phyloP scores from a whole-genome alignment of 2,329 filamentous ascomycete species.

The Apiospora phragmitis region DNA sequence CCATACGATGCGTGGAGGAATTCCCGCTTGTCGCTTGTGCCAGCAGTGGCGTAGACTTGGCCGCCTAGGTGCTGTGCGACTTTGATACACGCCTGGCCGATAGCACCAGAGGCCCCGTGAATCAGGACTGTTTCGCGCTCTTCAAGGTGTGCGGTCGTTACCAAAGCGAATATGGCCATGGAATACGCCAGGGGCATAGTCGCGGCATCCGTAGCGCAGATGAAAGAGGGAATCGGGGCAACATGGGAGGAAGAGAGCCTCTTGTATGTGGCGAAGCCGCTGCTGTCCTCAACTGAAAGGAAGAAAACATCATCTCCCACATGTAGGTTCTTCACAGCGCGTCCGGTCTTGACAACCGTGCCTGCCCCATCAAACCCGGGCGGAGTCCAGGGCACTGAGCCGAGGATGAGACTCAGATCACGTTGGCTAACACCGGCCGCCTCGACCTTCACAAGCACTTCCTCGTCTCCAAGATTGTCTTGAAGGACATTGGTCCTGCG shows the following conservation, averaged over 20 bases:
- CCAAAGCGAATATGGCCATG: slow-evolving; percentile 12
- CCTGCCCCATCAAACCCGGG: slow-evolving; percentile 18
- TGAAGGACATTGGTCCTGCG: slow-evolving; percentile 17
- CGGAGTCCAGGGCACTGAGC: slow-evolving; percentile 23
- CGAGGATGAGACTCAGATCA: slow-evolving; percentile 23
- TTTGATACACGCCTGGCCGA: slow-evolving; percentile 13
- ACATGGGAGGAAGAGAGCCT: slow-evolving; percentile 18
- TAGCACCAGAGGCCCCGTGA: slow-evolving; percentile 15
- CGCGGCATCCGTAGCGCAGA: slow-evolving; percentile 16
- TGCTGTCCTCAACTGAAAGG: slow-evolving; percentile 14
- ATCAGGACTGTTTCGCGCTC: slow-evolving; percentile 14
- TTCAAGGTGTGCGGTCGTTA: not conserved
- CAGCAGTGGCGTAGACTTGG: slow-evolving; percentile 13
- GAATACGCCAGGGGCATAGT: slow-evolving; percentile 17
- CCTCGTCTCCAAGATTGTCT: slow-evolving; percentile 29
- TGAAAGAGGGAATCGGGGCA: slow-evolving; percentile 12
- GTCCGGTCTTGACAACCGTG: slow-evolving; percentile 12
- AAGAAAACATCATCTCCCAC: slow-evolving; percentile 17
- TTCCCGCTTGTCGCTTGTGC: slow-evolving; percentile 9
- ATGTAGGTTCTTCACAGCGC: slow-evolving; percentile 5
- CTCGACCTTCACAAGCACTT: slow-evolving; percentile 31
- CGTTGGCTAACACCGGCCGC: slow-evolving; percentile 29
- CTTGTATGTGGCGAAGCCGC: slow-evolving; percentile 20
- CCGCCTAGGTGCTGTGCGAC: slow-evolving; percentile 13
- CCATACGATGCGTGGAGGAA: slow-evolving; percentile 8